Evolutionary conservation across 75 land plant genomes (phyloP).

Genomic region (Sequoia sempervirens): DNA sequence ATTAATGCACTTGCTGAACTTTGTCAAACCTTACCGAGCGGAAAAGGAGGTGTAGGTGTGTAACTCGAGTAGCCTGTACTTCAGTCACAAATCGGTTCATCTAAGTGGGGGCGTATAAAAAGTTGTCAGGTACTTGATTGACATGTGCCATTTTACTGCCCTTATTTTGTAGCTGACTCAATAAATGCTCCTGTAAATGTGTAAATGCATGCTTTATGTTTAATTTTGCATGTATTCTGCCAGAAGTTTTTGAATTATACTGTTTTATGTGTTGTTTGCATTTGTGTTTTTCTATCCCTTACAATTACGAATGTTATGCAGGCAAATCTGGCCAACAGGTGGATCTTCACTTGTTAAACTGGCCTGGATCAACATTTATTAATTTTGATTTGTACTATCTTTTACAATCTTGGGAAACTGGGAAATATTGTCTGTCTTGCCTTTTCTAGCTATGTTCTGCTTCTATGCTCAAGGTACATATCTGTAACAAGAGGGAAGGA

Average conservation of each 20-base stretch:
- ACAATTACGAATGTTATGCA: conserved; percentile 9
- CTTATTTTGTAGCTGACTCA: background rate
- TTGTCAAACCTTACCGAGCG: background rate
- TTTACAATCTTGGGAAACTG: conserved; percentile 3
- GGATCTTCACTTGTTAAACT: conserved; percentile 4
- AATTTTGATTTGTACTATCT: conserved; percentile 1
- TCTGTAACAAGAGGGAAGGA: background rate
- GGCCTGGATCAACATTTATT: background rate
- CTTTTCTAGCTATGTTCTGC: background rate
- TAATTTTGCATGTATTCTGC: background rate
- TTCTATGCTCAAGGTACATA: background rate
- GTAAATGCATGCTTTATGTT: conserved; percentile 6
- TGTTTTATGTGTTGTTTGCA: background rate
- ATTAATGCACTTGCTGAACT: background rate
- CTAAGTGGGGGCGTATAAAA: conserved; percentile 3
- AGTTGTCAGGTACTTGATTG: conserved; percentile 1
- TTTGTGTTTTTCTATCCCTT: background rate
- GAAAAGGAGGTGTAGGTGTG: conserved; percentile 5
- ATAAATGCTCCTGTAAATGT: conserved; percentile 8
- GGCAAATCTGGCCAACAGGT: background rate
- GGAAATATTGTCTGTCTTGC: background rate
- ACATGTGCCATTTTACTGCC: background rate
- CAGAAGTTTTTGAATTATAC: background rate
- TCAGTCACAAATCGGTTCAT: background rate
- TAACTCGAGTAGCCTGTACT: background rate